Conservation (phyloP, 345 rosid species). For the Rhodamnia argentea region DNA sequence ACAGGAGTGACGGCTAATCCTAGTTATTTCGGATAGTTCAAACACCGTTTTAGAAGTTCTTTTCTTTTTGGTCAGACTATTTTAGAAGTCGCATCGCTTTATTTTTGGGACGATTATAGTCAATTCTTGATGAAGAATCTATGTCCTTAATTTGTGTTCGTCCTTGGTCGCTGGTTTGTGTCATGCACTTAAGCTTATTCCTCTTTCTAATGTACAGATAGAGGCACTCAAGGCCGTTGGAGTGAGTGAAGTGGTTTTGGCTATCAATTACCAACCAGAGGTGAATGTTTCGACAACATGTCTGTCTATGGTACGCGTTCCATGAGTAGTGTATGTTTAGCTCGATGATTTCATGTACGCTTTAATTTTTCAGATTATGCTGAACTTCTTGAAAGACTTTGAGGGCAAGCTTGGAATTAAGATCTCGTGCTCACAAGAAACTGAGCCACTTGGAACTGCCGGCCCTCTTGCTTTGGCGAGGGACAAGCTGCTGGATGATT, state of each 20-base stretch:
- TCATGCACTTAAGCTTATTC: not conserved
- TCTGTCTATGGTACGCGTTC: not conserved
- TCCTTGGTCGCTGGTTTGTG: not conserved
- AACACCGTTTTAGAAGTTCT: too few species aligned
- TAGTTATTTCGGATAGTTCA: too few species aligned
- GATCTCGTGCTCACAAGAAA: constrained; percentile 96
- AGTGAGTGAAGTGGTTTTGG: constrained; percentile 93
- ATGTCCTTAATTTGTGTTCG: not conserved
- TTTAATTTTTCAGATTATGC: constrained; percentile 54
- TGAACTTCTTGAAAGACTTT: constrained; percentile 84
- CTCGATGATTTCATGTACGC: not conserved
- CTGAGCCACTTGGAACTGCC: constrained; percentile 98
- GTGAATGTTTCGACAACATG: constrained; percentile 11
- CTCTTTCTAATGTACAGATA: constrained; percentile 31
- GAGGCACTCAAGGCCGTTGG: constrained; percentile 96
- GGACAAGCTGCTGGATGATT: constrained; percentile 70
- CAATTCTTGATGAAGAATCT: not conserved
- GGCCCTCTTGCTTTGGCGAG: constrained; percentile 98
- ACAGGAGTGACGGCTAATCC: too few species aligned
- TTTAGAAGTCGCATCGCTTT: too few species aligned
- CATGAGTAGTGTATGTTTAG: not conserved
- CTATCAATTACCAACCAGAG: constrained; percentile 98
- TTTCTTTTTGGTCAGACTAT: too few species aligned
- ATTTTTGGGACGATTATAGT: not conserved
- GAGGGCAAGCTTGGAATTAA: constrained; percentile 83